Evolutionary conservation across 2,329 filamentous ascomycete species (phyloP).

Genomic region (Beauveria brongniartii): DNA sequence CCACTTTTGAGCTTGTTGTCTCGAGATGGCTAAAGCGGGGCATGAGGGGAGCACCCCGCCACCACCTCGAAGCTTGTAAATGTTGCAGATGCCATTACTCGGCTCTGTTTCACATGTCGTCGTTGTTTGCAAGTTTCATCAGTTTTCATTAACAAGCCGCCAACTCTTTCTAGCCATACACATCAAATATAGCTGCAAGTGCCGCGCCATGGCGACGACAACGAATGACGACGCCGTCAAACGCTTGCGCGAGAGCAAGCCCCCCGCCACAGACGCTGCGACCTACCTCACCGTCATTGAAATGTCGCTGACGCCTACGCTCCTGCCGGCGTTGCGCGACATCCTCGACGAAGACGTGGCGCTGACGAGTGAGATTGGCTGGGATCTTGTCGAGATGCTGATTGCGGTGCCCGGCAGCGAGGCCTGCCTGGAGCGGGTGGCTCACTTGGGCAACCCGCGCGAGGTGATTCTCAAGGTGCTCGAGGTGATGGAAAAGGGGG

Average conservation of each 20-base stretch:
- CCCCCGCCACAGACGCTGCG: slow-evolving; percentile 54
- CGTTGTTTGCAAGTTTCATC: background rate
- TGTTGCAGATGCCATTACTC: background rate
- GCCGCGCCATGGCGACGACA: slow-evolving; percentile 23
- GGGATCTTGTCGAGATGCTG: slow-evolving; percentile 73
- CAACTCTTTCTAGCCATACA: background rate
- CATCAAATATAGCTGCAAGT: background rate
- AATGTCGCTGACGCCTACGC: slow-evolving; percentile 58
- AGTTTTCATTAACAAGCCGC: background rate
- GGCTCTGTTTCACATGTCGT: background rate
- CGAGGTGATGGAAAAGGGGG: slow-evolving; percentile 55
- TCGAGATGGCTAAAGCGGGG: slow-evolving; percentile 8
- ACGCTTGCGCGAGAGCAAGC: slow-evolving; percentile 40
- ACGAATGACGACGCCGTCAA: slow-evolving; percentile 32
- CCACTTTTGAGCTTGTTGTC: background rate
- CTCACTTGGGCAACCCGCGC: slow-evolving; percentile 68
- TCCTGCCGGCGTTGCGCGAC: slow-evolving; percentile 59
- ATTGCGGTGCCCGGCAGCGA: slow-evolving; percentile 61
- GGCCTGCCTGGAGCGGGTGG: slow-evolving; percentile 64
- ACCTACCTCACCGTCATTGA: slow-evolving; percentile 75
- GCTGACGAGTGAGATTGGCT: slow-evolving; percentile 70
- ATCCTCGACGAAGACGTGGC: slow-evolving; percentile 62
- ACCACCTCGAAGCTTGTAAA: background rate
- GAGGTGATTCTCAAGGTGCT: slow-evolving; percentile 77
- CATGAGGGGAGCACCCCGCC: background rate